Evolutionary conservation across 2,329 filamentous ascomycete genomes (phyloP).

Genomic region (Calonectria pteridis): DNA sequence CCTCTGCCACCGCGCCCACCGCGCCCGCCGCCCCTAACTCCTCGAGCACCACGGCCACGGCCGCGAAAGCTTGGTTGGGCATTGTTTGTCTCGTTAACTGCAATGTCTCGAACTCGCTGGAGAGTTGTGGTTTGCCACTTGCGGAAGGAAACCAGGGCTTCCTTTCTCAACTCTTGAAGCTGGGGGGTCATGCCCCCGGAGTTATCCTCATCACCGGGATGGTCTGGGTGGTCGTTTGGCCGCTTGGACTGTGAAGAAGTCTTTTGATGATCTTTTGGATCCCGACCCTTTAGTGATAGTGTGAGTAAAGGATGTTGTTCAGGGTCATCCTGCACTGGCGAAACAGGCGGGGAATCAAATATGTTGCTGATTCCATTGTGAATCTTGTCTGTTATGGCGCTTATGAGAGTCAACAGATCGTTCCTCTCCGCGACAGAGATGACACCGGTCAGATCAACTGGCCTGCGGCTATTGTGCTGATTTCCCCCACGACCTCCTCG

Average conservation of each 20-base stretch:
- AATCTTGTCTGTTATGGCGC: constrained; percentile 67
- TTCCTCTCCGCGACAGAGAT: constrained; percentile 62
- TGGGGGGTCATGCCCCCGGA: constrained; percentile 55
- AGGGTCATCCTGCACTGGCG: constrained; percentile 47
- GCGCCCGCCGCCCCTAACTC: constrained; percentile 42
- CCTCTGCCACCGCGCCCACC: constrained; percentile 49
- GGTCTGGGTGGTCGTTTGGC: constrained; percentile 39
- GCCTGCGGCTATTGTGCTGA: constrained; percentile 54
- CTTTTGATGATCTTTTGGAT: constrained; percentile 34
- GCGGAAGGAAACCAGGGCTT: constrained; percentile 78
- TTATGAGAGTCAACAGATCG: constrained; percentile 65
- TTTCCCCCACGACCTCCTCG: constrained; percentile 52
- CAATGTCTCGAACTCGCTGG: constrained; percentile 77
- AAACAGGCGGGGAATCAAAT: constrained; percentile 62
- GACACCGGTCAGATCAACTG: constrained; percentile 64
- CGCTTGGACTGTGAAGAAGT: constrained; percentile 19
- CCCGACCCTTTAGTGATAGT: constrained; percentile 48
- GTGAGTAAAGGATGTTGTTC: constrained; percentile 52
- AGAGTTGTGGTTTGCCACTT: constrained; percentile 83
- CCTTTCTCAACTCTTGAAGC: constrained; percentile 76
- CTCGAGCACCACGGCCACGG: constrained; percentile 51
- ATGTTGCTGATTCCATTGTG: constrained; percentile 63
- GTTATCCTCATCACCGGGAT: constrained; percentile 49
- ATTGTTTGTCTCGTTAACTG: constrained; percentile 58
- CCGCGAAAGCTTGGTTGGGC: constrained; percentile 46